A percentile compares a stretch with the other conserved stretches of the same genome.
These are phyloP conservation scores for Naganishia liquefaciens DNA, from an alignment of 1,284 basidiomycete species.

Conservation along the genomic window DNA sequence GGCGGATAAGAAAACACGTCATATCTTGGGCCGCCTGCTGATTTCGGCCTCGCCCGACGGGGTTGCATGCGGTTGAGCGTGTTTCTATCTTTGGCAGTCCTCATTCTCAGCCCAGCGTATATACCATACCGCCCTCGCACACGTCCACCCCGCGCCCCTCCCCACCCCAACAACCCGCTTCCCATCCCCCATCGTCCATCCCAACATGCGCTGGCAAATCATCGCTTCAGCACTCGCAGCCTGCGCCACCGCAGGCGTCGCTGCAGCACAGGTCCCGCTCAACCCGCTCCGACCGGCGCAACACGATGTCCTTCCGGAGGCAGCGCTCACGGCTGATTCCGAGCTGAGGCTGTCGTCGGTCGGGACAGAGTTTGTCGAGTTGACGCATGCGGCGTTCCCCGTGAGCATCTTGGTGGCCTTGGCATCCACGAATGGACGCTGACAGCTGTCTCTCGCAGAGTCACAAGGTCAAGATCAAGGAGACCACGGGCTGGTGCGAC, in stretches of 20 bases:
- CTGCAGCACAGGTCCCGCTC: constrained; percentile 18
- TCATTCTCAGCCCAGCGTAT: too few relatives aligned
- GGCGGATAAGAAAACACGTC: too few relatives aligned
- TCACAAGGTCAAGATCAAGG: constrained; percentile 52
- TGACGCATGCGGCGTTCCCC: constrained; percentile 24
- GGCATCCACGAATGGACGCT: neutral
- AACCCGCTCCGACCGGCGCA: constrained; percentile 22
- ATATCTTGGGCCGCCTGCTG: too few relatives aligned
- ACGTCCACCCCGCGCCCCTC: too few relatives aligned
- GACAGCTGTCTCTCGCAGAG: constrained; percentile 34
- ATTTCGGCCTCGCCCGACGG: too few relatives aligned
- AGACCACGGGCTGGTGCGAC: constrained; percentile 53
- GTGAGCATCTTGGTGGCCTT: neutral
- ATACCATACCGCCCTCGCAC: too few relatives aligned
- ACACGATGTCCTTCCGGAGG: constrained; percentile 12
- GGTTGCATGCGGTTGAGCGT: too few relatives aligned
- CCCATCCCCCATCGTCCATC: neutral
- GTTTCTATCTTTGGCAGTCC: too few relatives aligned
- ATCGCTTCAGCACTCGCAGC: constrained; percentile 1
- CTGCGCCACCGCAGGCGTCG: constrained; percentile 3
- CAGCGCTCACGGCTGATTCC: constrained; percentile 14
- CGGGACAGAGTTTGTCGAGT: constrained; percentile 14
- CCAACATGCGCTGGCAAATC: constrained; percentile 14
- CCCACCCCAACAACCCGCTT: neutral
- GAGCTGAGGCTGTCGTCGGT: constrained; percentile 9